These are phyloP conservation scores for Sarocladium kiliense DNA, from an alignment of 2,329 filamentous ascomycete species.

Conservation along the genomic window DNA sequence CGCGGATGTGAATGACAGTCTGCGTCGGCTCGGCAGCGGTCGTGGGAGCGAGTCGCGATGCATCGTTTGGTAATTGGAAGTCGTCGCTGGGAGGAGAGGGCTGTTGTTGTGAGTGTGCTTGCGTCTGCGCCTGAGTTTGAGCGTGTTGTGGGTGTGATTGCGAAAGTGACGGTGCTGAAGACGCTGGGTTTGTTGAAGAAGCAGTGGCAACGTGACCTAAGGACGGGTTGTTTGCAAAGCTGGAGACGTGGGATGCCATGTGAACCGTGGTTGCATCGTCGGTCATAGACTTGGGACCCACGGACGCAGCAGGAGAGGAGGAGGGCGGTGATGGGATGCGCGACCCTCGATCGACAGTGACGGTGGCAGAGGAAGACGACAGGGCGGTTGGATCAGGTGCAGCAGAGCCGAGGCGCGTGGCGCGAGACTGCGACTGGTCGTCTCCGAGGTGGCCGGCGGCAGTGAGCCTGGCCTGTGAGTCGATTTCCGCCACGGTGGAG, in stretches of 20 bases:
- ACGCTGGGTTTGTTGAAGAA: neutral
- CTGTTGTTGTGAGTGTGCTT: conserved; percentile 19
- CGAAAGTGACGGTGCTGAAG: neutral
- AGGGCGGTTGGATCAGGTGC: too few relatives aligned
- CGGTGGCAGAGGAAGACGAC: neutral
- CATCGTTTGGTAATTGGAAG: conserved; percentile 23
- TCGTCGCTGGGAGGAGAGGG: conserved; percentile 32
- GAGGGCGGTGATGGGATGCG: conserved; percentile 8
- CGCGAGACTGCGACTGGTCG: neutral
- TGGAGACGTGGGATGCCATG: conserved; percentile 7
- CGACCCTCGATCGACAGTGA: conserved; percentile 5
- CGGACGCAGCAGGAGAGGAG: conserved; percentile 4
- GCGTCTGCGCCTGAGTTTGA: conserved; percentile 8
- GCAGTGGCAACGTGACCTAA: neutral
- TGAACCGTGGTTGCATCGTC: conserved; percentile 6
- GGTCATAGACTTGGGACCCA: conserved; percentile 6
- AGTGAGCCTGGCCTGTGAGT: conserved; percentile 1
- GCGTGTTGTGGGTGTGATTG: neutral
- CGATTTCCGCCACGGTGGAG: conserved; percentile 6
- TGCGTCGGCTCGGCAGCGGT: conserved; percentile 29
- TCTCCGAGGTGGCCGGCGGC: conserved; percentile 6
- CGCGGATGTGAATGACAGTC: conserved; percentile 71
- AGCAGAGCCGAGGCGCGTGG: neutral
- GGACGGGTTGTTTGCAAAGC: neutral
- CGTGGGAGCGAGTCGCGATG: conserved; percentile 17